Percentiles rank a stretch among this genome's conserved stretches.
These are phyloP conservation scores for Diplosphaera chodatii DNA, from an alignment of 139 green algal genomes.

Conservation along the genomic window DNA sequence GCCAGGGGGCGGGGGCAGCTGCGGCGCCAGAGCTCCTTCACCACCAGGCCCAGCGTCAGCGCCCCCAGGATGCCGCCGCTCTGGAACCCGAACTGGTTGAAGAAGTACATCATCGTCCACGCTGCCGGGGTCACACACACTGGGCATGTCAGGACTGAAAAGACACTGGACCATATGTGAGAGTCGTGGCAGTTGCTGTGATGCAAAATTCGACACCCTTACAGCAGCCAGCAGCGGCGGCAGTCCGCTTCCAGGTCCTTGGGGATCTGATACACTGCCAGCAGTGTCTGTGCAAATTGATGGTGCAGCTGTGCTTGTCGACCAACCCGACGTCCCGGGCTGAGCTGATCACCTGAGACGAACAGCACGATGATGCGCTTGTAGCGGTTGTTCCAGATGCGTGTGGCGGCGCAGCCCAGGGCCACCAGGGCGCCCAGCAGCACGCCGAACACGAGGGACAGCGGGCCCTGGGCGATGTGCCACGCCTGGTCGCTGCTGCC, in stretches of 20 bases:
- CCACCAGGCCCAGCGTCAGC: constrained; percentile 51
- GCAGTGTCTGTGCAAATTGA: no score
- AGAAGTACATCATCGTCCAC: constrained; percentile 62
- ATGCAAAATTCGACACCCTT: no score
- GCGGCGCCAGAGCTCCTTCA: constrained; percentile 25
- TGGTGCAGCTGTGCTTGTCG: no score
- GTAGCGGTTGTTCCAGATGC: constrained; percentile 46
- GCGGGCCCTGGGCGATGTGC: constrained; percentile 37
- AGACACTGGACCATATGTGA: no score
- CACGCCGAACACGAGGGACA: constrained; percentile 54
- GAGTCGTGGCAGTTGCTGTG: no score
- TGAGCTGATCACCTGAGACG: constrained; percentile 15
- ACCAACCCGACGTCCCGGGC: no score
- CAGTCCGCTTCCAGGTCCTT: no score
- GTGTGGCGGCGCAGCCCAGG: constrained; percentile 36
- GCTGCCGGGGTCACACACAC: constrained; percentile 26
- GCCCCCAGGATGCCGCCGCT: constrained; percentile 61
- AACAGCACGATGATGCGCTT: constrained; percentile 53
- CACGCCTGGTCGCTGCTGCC: constrained; percentile 14
- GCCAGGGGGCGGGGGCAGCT: constrained; percentile 2
- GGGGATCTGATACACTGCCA: no score
- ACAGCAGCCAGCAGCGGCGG: no score
- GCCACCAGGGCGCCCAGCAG: constrained; percentile 44
- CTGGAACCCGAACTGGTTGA: constrained; percentile 58
- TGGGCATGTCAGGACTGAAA: no score